Evolutionary conservation across 306 rosid species (phyloP).

Genomic region (Cicer judaicum): DNA sequence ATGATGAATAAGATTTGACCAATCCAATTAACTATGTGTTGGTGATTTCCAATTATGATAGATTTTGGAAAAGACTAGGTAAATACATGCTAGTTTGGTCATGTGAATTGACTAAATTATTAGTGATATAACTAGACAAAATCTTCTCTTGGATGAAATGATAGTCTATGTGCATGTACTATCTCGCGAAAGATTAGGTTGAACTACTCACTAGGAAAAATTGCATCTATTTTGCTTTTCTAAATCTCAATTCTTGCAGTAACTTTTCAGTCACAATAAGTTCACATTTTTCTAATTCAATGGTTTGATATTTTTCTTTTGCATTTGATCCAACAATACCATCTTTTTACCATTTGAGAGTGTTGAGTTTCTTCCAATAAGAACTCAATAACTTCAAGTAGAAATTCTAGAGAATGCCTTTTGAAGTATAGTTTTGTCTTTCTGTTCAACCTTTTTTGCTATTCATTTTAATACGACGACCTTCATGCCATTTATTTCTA

Average conservation of each 20-base stretch:
- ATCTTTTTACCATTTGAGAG: neutral
- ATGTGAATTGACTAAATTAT: neutral
- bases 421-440: slow-evolving; percentile 11
- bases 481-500: slow-evolving; percentile 24
- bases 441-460: slow-evolving; percentile 30
- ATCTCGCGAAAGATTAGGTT: neutral
- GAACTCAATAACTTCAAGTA: slow-evolving; percentile 28
- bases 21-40: slow-evolving; percentile 20
- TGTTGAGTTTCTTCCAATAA: slow-evolving; percentile 22
- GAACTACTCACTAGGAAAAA: neutral
- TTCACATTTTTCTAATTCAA: slow-evolving; percentile 4
- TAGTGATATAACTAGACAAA: neutral
- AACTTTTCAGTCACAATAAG: slow-evolving; percentile 24
- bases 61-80: slow-evolving; percentile 13
- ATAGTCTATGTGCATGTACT: slow-evolving; percentile 11
- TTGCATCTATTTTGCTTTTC: slow-evolving; percentile 37
- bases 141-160: slow-evolving; percentile 22
- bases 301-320: slow-evolving; percentile 37
- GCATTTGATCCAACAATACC: slow-evolving; percentile 12
- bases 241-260: slow-evolving; percentile 22
- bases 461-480: slow-evolving; percentile 10
- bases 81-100: slow-evolving; percentile 29
- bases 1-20: slow-evolving; percentile 13
- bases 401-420: slow-evolving; percentile 7
- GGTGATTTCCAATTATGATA: slow-evolving; percentile 11